These are phyloP conservation scores for Suhomyces sp. DNA, from an alignment of 805 yeast genomes.

Conservation along the genomic window DNA sequence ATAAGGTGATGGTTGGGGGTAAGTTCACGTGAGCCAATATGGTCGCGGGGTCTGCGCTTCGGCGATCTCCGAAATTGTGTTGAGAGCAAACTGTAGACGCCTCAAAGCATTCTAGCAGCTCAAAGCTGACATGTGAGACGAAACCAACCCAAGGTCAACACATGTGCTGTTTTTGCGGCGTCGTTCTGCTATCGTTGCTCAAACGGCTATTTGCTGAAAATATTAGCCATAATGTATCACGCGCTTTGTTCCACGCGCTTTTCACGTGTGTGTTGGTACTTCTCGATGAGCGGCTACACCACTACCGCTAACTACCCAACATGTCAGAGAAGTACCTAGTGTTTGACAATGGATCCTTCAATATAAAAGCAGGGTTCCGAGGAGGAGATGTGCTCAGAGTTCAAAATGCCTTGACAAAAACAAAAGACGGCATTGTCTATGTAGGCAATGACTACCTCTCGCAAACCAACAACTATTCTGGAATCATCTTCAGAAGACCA, in stretches of 20 bases:
- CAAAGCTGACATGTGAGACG: neutral
- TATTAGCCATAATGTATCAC: neutral
- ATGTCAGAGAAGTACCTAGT: slow-evolving; percentile 39
- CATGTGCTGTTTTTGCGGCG: neutral
- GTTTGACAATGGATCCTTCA: slow-evolving; percentile 88
- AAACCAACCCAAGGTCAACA: neutral
- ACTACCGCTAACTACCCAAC: neutral
- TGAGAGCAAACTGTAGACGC: neutral
- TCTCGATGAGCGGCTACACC: neutral
- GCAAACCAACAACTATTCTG: slow-evolving; percentile 68
- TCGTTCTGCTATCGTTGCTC: neutral
- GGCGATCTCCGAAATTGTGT: neutral
- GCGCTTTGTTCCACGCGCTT: neutral
- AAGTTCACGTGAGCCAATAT: neutral
- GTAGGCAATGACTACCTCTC: slow-evolving; percentile 66
- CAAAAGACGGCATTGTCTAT: slow-evolving; percentile 70
- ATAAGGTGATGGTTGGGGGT: neutral
- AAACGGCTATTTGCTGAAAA: neutral
- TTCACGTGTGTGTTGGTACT: neutral
- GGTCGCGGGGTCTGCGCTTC: neutral
- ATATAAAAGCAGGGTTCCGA: slow-evolving; percentile 53
- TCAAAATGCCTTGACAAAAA: slow-evolving; percentile 68
- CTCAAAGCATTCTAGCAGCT: neutral
- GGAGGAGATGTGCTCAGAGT: slow-evolving; percentile 33
- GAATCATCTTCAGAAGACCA: slow-evolving; percentile 74